Evolutionary conservation across 768 basidiomycete genomes (phyloP).

Genomic region (Trametes villosa): DNA sequence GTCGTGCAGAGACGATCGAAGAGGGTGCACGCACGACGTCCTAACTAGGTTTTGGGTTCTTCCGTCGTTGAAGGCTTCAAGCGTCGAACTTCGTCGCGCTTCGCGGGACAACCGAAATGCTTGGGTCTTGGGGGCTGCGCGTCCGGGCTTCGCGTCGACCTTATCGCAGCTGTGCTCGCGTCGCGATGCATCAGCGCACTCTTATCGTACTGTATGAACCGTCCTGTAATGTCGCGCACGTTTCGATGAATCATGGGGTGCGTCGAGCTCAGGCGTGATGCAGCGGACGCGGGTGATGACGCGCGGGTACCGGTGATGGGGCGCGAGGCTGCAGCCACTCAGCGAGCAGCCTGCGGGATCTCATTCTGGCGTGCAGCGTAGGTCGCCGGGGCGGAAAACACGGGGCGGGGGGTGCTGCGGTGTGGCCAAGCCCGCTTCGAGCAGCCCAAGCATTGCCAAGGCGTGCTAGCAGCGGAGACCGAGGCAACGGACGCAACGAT

Average conservation of each 20-base stretch:
- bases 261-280: background rate
- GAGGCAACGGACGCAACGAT: background rate
- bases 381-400: too few relatives aligned
- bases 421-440: conserved; percentile 11
- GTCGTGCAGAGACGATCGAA: conserved; percentile 1
- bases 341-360: background rate
- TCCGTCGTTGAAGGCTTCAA: too few relatives aligned
- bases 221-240: background rate
- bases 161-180: too few relatives aligned
- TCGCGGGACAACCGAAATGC: too few relatives aligned
- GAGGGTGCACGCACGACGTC: conserved; percentile 1
- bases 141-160: background rate
- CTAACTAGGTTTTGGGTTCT: background rate
- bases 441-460: conserved; percentile 15
- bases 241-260: background rate
- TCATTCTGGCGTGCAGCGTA: too few relatives aligned
- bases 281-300: background rate
- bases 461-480: background rate
- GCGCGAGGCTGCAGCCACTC: too few relatives aligned
- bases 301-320: too few relatives aligned
- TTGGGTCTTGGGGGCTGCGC: background rate
- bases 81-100: too few relatives aligned
- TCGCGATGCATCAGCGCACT: background rate
- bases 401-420: background rate
- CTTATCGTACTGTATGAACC: background rate